Evolutionary conservation across 176 grass and related monocot genomes (phyloP), one percentile per base, ranked within the genome.

Genomic region (Hsuehochloa calcarea): DNA sequence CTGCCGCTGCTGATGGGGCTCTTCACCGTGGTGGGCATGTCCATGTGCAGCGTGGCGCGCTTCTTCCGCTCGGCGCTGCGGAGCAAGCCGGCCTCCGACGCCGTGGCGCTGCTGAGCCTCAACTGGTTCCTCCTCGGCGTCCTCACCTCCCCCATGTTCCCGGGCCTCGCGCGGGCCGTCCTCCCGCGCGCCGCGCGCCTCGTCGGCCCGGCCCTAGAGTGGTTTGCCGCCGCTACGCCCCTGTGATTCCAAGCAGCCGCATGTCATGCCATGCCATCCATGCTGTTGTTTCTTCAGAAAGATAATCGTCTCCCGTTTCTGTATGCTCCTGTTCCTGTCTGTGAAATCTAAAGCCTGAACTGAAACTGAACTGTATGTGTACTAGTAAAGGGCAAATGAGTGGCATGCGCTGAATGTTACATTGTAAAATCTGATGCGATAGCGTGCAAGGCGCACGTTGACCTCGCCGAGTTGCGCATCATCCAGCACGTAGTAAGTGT

Each of bases 61-160:
- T 87, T 85, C 80, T 84, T 70, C 46, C 82, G 80, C 74, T 35
- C 43, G 2, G 16, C 62, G 5, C 39, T 80, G 19, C 81, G 58
- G 34, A 63, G 74, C 68, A 75, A 51, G 51, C 56, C 82, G 1
- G 79, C 69, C 3, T 59, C 23, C 4, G 87, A 85, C 45, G 90
- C 87, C 12, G 85, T 90, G 16, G 90, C 82, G 50, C 80, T 94
- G 40, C 90, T 94, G 1, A 76, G 93, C 51, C 68, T 94, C 39
- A 94, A 94, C 87, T 94, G 90, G 73, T 90, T 94, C 87, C 84
- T 94, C 15, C 87, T 94, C 3, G 93, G 93, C 23, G 66, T 78
- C 6, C 68, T 94, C 62, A 80, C 82, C 3, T 86, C 70, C 37
- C 90, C 90, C 0, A 86, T 89, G 68, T 79, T 94, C 23, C 43